Conservation (phyloP, 2,329 filamentous ascomycete species). For the Cladosporium sp. region DNA sequence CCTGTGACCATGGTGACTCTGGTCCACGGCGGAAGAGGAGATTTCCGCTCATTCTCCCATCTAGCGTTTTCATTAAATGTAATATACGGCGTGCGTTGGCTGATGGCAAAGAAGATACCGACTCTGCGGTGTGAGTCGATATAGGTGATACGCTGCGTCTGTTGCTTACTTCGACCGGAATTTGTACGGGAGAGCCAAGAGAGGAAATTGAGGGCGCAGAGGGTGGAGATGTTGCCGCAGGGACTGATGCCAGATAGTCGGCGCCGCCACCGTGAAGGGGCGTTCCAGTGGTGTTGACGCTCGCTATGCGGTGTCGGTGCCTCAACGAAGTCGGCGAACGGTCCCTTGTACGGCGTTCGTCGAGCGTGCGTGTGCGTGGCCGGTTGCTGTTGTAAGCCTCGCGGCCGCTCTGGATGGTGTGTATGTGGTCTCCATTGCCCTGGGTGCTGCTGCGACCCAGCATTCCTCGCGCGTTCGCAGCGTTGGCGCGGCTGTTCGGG, state of each 20-base stretch:
- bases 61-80: constrained; percentile 70
- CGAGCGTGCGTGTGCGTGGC: constrained; percentile 50
- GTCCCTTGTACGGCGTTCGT: constrained; percentile 40
- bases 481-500: constrained; percentile 24
- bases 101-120: constrained; percentile 31
- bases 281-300: constrained; percentile 61
- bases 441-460: constrained; percentile 21
- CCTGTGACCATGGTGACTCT: constrained; percentile 61
- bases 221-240: constrained; percentile 23
- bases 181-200: constrained; percentile 24
- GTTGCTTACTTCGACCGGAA: constrained; percentile 18
- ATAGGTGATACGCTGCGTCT: constrained; percentile 28
- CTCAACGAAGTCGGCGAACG: constrained; percentile 15
- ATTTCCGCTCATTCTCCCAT: constrained; percentile 75
- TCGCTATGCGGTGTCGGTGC: constrained; percentile 60
- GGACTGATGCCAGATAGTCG: constrained; percentile 31
- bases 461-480: constrained; percentile 17
- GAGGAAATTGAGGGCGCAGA: constrained; percentile 28
- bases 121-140: constrained; percentile 26
- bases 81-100: constrained; percentile 69
- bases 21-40: constrained; percentile 66
- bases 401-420: constrained; percentile 21
- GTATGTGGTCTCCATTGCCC: constrained; percentile 23
- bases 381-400: constrained; percentile 26
- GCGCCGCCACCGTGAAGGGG: constrained; percentile 39